Percentiles rank a stretch among this genome's conserved stretches.
phyloP scores from a whole-genome alignment of 441 rosid species.

The Hura crepitans region DNA sequence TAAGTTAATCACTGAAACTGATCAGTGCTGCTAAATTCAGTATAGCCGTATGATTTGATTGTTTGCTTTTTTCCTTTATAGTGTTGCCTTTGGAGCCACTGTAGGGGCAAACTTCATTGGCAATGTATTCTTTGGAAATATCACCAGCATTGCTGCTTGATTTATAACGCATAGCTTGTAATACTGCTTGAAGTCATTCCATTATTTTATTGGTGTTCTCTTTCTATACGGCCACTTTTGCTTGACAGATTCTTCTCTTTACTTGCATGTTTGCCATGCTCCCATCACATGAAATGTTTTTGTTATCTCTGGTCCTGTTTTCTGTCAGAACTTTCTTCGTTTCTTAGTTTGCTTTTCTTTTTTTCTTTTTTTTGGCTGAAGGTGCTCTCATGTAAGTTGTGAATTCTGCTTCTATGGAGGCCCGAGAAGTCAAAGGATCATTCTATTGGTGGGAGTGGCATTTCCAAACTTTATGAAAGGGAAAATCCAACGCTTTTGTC shows the following conservation, averaged over 20 bases:
- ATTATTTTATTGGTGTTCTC: background rate
- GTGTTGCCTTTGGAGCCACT: background rate
- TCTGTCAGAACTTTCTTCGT: background rate
- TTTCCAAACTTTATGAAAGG: conserved; percentile 17
- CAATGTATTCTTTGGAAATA: background rate
- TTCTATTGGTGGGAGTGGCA: conserved; percentile 23
- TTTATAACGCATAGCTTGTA: background rate
- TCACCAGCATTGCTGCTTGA: background rate
- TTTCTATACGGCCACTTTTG: too few relatives aligned
- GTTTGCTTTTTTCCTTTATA: background rate
- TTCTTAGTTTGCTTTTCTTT: conserved; percentile 3
- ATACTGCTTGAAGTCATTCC: background rate
- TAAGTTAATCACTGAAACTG: background rate
- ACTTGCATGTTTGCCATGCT: background rate
- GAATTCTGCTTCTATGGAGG: conserved; percentile 12
- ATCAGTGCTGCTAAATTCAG: background rate
- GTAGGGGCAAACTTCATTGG: background rate
- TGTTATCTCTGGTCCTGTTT: background rate
- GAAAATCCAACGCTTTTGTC: conserved; percentile 23
- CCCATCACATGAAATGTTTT: background rate
- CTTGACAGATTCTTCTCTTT: background rate
- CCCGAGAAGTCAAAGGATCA: conserved; percentile 21
- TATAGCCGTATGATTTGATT: background rate
- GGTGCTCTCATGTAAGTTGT: conserved; percentile 24
- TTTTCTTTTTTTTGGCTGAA: too few relatives aligned